Base-by-base conservation (phyloP, 2,329 filamentous ascomycete genomes). In the Sordariomycetes sp. region DNA sequence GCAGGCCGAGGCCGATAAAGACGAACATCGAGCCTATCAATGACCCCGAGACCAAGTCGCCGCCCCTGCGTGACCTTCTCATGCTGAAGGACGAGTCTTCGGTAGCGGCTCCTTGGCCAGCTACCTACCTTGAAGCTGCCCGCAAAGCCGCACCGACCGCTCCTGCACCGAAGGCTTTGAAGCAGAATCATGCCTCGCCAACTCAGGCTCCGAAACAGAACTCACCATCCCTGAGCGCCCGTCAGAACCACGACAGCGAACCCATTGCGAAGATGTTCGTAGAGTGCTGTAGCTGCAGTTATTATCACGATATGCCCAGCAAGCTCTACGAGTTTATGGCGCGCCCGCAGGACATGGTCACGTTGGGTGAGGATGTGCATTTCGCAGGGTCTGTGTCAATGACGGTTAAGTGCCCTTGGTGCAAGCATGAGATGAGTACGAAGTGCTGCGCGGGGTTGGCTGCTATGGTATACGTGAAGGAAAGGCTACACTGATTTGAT, bases 361-460 rank as follows among this genome's bases (percentile, higher is more conserved):
- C 17, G 3, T 31, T 46, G 34, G 68, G 72, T 32, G 61, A 62
- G 35, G 53, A 57, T 20, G 53, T 67, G 6, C 72, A 72, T 1
- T 72, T 75, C 28, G 65, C 65, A 27, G 73, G 73, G 2, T 59
- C 68, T 6, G 65, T 79, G 29, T 74, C 68, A 8, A 78, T 76
- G 42, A 72, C 68, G 47, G 72, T 82, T 18, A 73, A 70, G 43
- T 85, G 80, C 50, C 79, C 79, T 8, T 85, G 81, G 81, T 86
- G 81, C 51, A 63, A 64, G 28, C 81, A 86, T 57, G 70, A 71
- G 32, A 84, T 86, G 79, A 78, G 66, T 43, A 79, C 70, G 11
- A 61, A 58, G 38, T 86, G 81, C 55, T 86, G 81, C 50, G 69
- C 78, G 9, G 80, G 79, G 7, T 80, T 80, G 57, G 73, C 75